A percentile compares a stretch with the other conserved stretches of the same genome.
These are phyloP conservation scores for Miamiensis avidus DNA, from an alignment of 169 alveolate genomes.

Conservation along the genomic window DNA sequence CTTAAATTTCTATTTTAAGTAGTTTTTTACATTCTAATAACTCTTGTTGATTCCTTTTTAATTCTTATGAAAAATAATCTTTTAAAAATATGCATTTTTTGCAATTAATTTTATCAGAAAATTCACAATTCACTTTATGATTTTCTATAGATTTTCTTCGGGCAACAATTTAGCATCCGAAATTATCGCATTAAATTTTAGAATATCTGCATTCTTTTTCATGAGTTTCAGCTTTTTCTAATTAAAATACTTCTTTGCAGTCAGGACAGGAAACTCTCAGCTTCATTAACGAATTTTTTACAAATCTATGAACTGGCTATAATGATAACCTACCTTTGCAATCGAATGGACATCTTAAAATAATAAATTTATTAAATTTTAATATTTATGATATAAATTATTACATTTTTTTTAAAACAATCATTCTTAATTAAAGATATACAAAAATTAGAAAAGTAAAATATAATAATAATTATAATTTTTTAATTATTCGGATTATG, in stretches of 20 bases:
- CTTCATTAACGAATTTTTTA: not conserved
- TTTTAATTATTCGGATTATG: no score
- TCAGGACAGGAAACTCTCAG: not conserved
- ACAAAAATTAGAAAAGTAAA: no score
- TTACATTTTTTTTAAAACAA: no score
- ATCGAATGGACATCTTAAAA: not conserved
- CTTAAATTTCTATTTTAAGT: not conserved
- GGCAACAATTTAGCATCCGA: not conserved
- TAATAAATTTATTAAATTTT: no score
- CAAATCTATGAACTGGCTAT: not conserved
- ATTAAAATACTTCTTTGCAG: not conserved
- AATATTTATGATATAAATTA: no score
- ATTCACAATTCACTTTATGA: not conserved
- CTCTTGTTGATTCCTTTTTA: not conserved
- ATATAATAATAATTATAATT: no score
- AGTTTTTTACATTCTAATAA: not conserved
- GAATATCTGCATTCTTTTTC: not conserved
- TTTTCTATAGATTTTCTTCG: not conserved
- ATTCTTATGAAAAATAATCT: not conserved
- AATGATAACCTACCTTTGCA: not conserved
- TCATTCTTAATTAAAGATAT: no score
- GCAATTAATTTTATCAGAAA: not conserved
- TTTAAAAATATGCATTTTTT: not conserved
- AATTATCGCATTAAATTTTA: not conserved
- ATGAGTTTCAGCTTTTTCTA: not conserved